Base-by-base conservation (phyloP, 768 basidiomycete species). In the Hypholoma sublateritium region DNA sequence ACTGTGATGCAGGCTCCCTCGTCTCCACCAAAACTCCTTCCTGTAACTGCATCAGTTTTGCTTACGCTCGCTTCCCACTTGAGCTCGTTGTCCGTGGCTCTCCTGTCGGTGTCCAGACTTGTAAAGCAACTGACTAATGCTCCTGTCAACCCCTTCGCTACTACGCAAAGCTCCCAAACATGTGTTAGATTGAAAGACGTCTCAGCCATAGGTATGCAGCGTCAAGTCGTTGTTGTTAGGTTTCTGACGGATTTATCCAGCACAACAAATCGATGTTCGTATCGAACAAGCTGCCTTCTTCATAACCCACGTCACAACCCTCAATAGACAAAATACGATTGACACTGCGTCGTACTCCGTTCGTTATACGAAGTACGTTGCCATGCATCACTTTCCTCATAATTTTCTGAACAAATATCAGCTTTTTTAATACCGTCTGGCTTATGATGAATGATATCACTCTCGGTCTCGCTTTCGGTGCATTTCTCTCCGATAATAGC, bases 381-480 rank as follows among this genome's bases (percentile, higher is more conserved):
- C 37, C 25, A 5, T 14, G 9, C 3, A 25, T 53, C 36, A 48
- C 42, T 22, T 39, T 39, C 9, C 35, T 35, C 4, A 0, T 46
- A n/a, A n/a, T 1, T 16, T 12, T 45, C 22, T 55, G n/a, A 56
- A 22, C 4, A 2, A 21, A 24, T 43, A n/a, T 2, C 50, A 95
- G 92, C 50, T 95, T 96, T 69, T 95, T 92, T 76, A 97, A 95
- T 65, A 86, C 83, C 28, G 78, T 96, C 2, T 98, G 96, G 96
- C 76, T 96, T 1, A 81, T 95, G 25, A 68, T 93, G 62, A 98
- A 98, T 70, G 96, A 98, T 66, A 69, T 95, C 24, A 93, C 93
- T 24, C 78, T 97, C 25, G 96, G 96, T 0, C 70, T 83, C 41
- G 87, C 88, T 0, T 74, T 91, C 28, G 86, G 89, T 1, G 71